Percentiles rank a stretch among this genome's conserved stretches.
Evolutionary conservation across 2,329 filamentous ascomycete species (phyloP).

Genomic region (Dothistroma septosporum): DNA sequence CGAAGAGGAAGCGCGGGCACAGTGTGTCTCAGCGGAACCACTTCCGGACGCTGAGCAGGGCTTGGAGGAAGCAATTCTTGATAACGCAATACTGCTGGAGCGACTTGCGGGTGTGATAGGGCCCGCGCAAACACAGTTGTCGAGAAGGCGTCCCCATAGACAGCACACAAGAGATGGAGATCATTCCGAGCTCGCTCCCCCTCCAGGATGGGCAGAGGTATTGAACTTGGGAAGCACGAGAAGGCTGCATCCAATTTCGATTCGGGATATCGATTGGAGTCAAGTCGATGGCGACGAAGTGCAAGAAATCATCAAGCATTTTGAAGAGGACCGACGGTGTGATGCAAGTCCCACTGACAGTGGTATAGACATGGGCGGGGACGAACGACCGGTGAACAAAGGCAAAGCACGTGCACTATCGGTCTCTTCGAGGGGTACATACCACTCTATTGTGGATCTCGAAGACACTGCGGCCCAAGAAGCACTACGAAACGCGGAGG

Average conservation of each 20-base stretch:
- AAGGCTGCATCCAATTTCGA: background rate
- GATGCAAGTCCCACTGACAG: constrained; percentile 17
- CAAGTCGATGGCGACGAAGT: background rate
- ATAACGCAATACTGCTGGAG: background rate
- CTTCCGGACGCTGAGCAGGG: background rate
- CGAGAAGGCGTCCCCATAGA: background rate
- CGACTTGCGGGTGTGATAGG: background rate
- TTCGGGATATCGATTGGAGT: constrained; percentile 13
- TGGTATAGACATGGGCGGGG: constrained; percentile 9
- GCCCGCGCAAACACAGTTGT: background rate
- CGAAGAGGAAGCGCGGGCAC: background rate
- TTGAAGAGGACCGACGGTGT: background rate
- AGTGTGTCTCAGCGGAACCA: background rate
- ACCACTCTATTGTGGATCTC: background rate
- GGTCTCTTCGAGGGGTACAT: background rate
- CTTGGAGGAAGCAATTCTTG: background rate
- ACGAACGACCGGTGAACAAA: constrained; percentile 3
- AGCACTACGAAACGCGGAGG: background rate
- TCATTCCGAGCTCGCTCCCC: background rate
- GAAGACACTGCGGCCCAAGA: background rate
- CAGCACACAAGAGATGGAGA: background rate
- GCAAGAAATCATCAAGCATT: background rate
- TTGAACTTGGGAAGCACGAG: background rate
- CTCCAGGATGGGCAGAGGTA: background rate
- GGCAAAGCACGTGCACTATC: constrained; percentile 13